A percentile compares a stretch with the other conserved stretches of the same genome.
Evolutionary conservation across 768 basidiomycete species (phyloP).

Genomic region (Sporobolomyces pararoseus): DNA sequence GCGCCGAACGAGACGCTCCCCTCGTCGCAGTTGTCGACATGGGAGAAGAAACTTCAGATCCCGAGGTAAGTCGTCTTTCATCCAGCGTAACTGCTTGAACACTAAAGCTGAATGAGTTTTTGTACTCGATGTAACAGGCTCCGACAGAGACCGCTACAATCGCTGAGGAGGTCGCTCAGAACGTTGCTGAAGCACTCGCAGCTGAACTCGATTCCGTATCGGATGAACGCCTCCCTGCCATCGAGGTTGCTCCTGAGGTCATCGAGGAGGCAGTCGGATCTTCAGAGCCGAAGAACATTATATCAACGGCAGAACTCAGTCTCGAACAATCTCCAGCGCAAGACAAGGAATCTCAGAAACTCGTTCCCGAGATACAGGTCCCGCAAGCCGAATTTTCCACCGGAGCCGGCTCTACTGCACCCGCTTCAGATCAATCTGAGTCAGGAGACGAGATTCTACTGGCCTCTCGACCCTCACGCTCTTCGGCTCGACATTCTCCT

Average conservation of each 20-base stretch:
- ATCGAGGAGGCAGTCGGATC: conserved; percentile 3
- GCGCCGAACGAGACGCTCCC: no score
- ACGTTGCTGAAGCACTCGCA: background rate
- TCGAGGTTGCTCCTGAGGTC: conserved; percentile 8
- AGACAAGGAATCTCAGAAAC: background rate
- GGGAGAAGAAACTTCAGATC: background rate
- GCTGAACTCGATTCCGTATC: background rate
- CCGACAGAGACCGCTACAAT: background rate
- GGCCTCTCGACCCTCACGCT: background rate
- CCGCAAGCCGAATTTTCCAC: background rate
- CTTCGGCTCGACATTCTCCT: background rate
- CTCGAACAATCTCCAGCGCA: background rate
- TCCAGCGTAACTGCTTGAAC: no score
- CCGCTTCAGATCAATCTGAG: background rate
- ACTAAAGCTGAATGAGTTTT: no score
- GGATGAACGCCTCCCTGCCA: background rate
- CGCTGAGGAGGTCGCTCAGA: background rate
- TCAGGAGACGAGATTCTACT: background rate
- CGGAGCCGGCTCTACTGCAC: no score
- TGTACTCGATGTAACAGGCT: no score
- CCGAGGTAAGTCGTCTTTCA: background rate
- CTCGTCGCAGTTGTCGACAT: conserved; percentile 4
- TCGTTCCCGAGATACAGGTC: background rate
- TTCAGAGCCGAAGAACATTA: no score
- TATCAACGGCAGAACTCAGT: no score